phyloP scores from a whole-genome alignment of 2,329 filamentous ascomycete species.

The Colletotrichum chrysophilum region DNA sequence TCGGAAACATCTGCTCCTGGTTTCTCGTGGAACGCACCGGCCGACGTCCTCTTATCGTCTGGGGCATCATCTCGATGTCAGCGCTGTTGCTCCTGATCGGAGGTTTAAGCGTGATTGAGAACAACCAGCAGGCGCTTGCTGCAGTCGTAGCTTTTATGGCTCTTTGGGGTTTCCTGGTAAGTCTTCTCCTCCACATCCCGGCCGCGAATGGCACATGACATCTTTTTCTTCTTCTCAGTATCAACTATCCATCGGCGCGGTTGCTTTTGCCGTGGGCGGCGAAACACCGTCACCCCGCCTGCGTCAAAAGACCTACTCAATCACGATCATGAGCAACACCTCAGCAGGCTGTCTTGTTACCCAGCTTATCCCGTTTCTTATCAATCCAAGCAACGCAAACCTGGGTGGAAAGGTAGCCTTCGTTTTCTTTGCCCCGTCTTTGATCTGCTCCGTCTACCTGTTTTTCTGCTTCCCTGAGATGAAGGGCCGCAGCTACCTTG shows the following conservation, averaged over 20 bases:
- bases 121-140: neutral
- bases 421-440: slow-evolving; percentile 37
- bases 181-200: slow-evolving; percentile 54
- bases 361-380: slow-evolving; percentile 28
- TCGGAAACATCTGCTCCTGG: slow-evolving; percentile 44
- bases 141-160: slow-evolving; percentile 5
- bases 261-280: neutral
- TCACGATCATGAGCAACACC: slow-evolving; percentile 12
- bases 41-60: slow-evolving; percentile 42
- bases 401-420: slow-evolving; percentile 45
- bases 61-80: slow-evolving; percentile 21
- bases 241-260: slow-evolving; percentile 7
- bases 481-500: slow-evolving; percentile 23
- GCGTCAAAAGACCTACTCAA: slow-evolving; percentile 10
- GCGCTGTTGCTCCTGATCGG: slow-evolving; percentile 28
- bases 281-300: slow-evolving; percentile 6
- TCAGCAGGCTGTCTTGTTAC: neutral
- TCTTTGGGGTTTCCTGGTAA: slow-evolving; percentile 7
- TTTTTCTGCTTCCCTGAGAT: slow-evolving; percentile 39
- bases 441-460: slow-evolving; percentile 30
- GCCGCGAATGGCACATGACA: slow-evolving; percentile 60
- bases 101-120: slow-evolving; percentile 31
- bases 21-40: slow-evolving; percentile 40
- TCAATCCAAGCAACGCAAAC: slow-evolving; percentile 32
- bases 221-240: neutral